These are phyloP conservation scores for Xylaria venustula DNA, from an alignment of 495 filamentous ascomycete genomes.

Conservation along the genomic window DNA sequence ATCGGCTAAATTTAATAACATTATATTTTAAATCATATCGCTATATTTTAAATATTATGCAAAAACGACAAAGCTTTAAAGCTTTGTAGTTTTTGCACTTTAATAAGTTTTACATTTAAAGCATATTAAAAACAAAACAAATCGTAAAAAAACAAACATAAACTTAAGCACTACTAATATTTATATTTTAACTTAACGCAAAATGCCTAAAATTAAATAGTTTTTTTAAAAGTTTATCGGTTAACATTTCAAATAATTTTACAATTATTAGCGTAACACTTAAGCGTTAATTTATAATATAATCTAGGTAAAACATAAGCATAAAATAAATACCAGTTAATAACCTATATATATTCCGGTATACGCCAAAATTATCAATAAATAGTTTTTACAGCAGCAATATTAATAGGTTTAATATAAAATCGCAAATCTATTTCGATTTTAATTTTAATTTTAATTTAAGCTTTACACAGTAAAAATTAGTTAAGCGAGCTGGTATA, in stretches of 20 bases:
- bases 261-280: background rate
- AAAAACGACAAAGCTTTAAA: background rate
- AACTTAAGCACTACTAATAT: background rate
- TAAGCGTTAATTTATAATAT: background rate
- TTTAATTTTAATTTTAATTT: background rate
- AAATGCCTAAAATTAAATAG: background rate
- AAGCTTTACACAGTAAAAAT: background rate
- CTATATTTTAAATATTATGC: background rate
- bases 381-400: background rate
- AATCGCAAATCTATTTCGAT: background rate
- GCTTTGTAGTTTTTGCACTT: background rate
- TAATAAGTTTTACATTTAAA: background rate
- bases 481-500: background rate
- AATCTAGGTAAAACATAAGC: slow-evolving; percentile 11
- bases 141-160: background rate
- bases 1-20: background rate
- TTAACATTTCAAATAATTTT: background rate
- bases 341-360: background rate
- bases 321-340: slow-evolving; percentile 2
- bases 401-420: background rate
- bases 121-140: background rate
- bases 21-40: background rate
- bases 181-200: background rate
- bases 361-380: background rate
- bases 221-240: background rate